Evolutionary conservation across 2,329 filamentous ascomycete genomes (phyloP), one percentile per base, ranked within the genome.

Genomic region (Keithomyces neogunnii): DNA sequence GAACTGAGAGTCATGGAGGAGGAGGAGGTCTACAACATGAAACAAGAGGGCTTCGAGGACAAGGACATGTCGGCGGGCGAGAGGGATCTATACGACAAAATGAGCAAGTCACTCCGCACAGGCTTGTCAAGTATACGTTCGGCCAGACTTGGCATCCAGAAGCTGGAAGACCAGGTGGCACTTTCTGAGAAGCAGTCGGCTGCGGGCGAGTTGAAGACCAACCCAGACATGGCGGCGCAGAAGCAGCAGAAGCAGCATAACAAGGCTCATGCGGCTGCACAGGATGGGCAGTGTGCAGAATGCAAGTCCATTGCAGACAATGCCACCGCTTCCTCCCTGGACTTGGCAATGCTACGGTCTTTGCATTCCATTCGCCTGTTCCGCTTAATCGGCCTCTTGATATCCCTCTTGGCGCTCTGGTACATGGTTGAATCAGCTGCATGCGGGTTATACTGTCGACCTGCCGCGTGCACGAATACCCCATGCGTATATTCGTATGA

Each of bases 81-180:
- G 46, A 63, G 76, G 10, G 66, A 72, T 33, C 63, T 68, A 10
- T 70, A 73, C 45, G 70, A 72, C 47, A 71, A 75, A 50, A 80
- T 83, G 72, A 74, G 67, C 58, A 76, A 74, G 55, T 69, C 71
- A 0, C 65, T 84, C n/a, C 69, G 71, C 53, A 74, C 73, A 13
- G 76, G 75, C 3, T 66, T 81, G 4, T 63, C 71, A 32, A 73
- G 74, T 26, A 79, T 84, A 33, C 76, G 73, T 40, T 75, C 71
- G 11, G 77, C 77, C 26, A 80, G 77, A 56, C 71, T 74, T 49
- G 80, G 80, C 9, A 83, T 84, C 48, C 77, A 81, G 59, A 71
- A 77, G 8, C 67, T 84, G 5, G 76, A 82, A 59, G 71, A 73
- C 54, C 71, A 73, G 51, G 71, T 83, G 19, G 69, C 70, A 8